Evolutionary conservation across 139 green algal species (phyloP).

Genomic region (Volvox africanus): DNA sequence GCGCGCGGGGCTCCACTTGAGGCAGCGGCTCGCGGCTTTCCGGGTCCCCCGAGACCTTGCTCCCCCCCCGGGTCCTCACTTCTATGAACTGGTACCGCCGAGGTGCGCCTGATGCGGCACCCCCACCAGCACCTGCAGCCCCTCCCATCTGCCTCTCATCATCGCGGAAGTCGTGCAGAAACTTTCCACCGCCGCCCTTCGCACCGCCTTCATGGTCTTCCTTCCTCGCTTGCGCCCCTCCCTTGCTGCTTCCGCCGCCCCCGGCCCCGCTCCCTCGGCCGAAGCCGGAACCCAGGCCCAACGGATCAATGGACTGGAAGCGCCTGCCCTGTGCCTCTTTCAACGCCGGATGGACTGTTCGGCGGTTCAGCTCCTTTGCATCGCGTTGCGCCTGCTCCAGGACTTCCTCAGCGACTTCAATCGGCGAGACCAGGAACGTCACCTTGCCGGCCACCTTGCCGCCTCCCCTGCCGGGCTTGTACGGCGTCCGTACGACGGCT

Average conservation of each 20-base stretch:
- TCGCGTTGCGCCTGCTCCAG: neutral
- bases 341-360: neutral
- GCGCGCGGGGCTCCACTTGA: neutral
- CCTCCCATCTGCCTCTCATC: neutral
- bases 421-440: neutral
- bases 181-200: no score
- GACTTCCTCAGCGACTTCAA: neutral
- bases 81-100: conserved; percentile 8
- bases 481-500: neutral
- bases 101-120: neutral
- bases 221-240: neutral
- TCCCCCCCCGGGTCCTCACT: neutral
- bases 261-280: neutral
- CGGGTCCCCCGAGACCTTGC: neutral
- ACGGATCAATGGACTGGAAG: neutral
- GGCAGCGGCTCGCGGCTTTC: neutral
- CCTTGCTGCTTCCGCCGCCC: neutral
- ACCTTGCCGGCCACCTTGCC: conserved; percentile 26
- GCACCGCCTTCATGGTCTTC: no score
- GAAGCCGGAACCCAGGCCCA: neutral
- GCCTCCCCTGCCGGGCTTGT: neutral
- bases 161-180: no score
- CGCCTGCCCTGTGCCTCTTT: conserved; percentile 6
- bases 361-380: neutral
- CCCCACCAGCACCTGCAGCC: neutral